phyloP scores from a whole-genome alignment of 495 filamentous ascomycete genomes.

The Rusavskia elegans region DNA sequence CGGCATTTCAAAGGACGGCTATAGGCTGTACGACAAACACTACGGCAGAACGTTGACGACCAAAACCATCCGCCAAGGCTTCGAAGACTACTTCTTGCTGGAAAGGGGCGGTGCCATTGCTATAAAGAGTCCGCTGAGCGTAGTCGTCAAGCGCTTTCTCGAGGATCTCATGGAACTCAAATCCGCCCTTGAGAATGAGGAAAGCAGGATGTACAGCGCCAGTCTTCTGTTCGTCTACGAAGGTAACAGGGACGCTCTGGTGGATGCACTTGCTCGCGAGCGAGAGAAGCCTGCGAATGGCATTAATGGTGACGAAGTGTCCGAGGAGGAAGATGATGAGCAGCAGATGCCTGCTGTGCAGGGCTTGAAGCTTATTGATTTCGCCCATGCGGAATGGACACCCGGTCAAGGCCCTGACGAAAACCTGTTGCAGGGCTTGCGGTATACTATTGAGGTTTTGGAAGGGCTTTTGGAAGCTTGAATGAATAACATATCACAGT shows the following conservation, averaged over 20 bases:
- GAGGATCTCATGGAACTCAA: slow-evolving; percentile 50
- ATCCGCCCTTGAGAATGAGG: slow-evolving; percentile 49
- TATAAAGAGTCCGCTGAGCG: slow-evolving; percentile 29
- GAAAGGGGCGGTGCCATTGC: slow-evolving; percentile 34
- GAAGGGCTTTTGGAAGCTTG: slow-evolving; percentile 31
- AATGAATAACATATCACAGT: too few relatives aligned
- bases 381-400: slow-evolving; percentile 82
- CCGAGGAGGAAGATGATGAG: slow-evolving; percentile 42
- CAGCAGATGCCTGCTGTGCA: slow-evolving; percentile 56
- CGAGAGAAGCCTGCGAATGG: slow-evolving; percentile 14
- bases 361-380: slow-evolving; percentile 83
- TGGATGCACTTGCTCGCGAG: slow-evolving; percentile 47
- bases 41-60: slow-evolving; percentile 66
- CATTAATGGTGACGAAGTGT: slow-evolving; percentile 17
- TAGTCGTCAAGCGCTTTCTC: slow-evolving; percentile 39
- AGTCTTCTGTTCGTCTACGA: slow-evolving; percentile 87
- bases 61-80: slow-evolving; percentile 56
- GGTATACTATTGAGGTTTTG: slow-evolving; percentile 57
- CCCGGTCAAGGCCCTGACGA: slow-evolving; percentile 79
- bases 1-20: slow-evolving; percentile 34
- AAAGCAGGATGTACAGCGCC: slow-evolving; percentile 88
- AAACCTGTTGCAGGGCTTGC: slow-evolving; percentile 62
- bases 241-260: slow-evolving; percentile 58
- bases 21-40: slow-evolving; percentile 69
- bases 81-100: slow-evolving; percentile 58